Conservation (phyloP, 495 filamentous ascomycete genomes). For the Aspergillus taichungensis region DNA sequence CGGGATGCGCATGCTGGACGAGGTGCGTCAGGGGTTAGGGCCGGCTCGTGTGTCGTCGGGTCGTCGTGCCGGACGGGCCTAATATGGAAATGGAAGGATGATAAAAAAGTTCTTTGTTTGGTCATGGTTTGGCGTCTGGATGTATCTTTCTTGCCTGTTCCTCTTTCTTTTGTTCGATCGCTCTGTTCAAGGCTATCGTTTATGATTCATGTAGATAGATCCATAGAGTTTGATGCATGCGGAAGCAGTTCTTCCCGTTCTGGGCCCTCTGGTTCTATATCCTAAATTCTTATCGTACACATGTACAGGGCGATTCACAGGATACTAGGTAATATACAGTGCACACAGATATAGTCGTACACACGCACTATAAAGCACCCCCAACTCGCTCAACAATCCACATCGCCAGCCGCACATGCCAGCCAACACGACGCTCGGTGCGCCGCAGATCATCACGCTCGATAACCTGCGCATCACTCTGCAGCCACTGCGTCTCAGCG, state of each 20-base stretch:
- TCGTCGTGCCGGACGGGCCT: conserved; percentile 23
- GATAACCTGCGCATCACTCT: conserved; percentile 57
- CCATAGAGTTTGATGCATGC: no score
- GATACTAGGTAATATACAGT: not conserved
- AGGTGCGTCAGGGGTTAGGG: conserved; percentile 73
- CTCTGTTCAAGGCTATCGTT: no score
- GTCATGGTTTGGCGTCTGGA: no score
- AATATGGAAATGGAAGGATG: not conserved
- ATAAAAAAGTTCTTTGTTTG: no score
- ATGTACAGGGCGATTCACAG: conserved; percentile 7
- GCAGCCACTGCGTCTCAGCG: conserved; percentile 70
- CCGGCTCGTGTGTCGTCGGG: conserved; percentile 49
- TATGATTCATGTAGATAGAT: no score
- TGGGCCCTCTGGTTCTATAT: no score
- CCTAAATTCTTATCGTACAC: no score
- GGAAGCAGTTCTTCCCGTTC: no score
- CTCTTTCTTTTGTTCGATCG: no score
- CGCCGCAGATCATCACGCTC: conserved; percentile 67
- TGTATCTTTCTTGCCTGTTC: no score
- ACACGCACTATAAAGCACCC: conserved; percentile 48
- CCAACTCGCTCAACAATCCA: conserved; percentile 73
- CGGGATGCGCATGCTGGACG: conserved; percentile 83
- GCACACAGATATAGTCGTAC: no score
- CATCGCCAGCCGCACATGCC: conserved; percentile 83
- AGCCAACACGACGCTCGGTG: conserved; percentile 71